Percentiles rank a stretch among this genome's conserved stretches.
Conservation (phyloP, 306 rosid genomes). For the Purshia tridentata region DNA sequence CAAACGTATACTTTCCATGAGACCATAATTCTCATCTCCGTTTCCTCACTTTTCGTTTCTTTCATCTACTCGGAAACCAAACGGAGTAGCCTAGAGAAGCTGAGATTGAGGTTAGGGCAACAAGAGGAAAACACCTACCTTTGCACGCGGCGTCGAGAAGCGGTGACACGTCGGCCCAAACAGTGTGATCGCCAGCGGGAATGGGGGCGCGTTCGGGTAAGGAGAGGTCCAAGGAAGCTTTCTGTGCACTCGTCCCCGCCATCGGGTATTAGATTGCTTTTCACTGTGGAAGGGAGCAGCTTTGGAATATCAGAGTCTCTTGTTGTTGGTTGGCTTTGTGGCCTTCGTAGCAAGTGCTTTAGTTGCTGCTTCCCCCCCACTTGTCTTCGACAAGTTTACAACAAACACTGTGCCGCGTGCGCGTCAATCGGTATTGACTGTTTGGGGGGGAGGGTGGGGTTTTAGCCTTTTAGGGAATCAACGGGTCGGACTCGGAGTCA, state of each 20-base stretch:
- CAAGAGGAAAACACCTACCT: slow-evolving; percentile 40
- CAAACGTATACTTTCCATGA: background rate
- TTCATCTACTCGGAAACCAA: slow-evolving; percentile 22
- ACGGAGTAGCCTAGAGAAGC: background rate
- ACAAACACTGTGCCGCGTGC: background rate
- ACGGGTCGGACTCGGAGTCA: slow-evolving; percentile 3
- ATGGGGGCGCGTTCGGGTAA: slow-evolving; percentile 44
- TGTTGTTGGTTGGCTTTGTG: background rate
- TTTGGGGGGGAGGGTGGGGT: too few relatives aligned
- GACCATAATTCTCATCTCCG: background rate
- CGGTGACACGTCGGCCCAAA: slow-evolving; percentile 84
- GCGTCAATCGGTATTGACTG: slow-evolving; percentile 3
- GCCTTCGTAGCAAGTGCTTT: background rate
- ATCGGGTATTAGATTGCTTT: background rate
- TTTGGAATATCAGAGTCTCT: slow-evolving; percentile 1
- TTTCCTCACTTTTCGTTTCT: background rate
- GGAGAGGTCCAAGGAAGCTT: slow-evolving; percentile 27
- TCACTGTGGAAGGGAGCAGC: background rate
- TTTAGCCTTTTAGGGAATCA: background rate
- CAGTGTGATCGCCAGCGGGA: slow-evolving; percentile 73
- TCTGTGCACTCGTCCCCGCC: slow-evolving; percentile 29
- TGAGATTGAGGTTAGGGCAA: background rate
- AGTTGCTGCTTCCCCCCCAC: slow-evolving; percentile 5
- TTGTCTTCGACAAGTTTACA: background rate
- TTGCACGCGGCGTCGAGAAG: slow-evolving; percentile 78